Evolutionary conservation across 2,329 filamentous ascomycete species (phyloP).

Genomic region (Talaromyces atroroseus): DNA sequence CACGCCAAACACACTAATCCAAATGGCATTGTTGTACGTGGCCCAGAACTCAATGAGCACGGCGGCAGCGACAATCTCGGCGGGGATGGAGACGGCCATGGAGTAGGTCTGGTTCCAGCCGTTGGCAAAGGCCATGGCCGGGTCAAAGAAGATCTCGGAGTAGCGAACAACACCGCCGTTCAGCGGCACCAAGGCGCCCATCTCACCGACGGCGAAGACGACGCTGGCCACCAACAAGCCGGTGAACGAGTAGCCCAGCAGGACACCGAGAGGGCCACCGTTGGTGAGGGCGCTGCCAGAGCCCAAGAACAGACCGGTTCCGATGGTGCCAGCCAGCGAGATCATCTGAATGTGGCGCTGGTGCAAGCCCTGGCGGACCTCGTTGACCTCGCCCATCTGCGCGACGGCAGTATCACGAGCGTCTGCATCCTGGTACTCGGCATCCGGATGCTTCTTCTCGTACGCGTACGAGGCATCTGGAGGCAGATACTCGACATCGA

Average conservation of each 20-base stretch:
- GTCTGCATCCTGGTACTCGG: background rate
- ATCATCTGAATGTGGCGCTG: slow-evolving; percentile 35
- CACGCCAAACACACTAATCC: slow-evolving; percentile 54
- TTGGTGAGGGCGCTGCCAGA: slow-evolving; percentile 29
- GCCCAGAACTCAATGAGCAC: slow-evolving; percentile 33
- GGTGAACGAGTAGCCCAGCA: slow-evolving; percentile 35
- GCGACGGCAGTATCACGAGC: background rate
- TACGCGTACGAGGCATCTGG: background rate
- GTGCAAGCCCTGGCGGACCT: slow-evolving; percentile 21
- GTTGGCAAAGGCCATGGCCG: slow-evolving; percentile 29
- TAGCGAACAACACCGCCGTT: slow-evolving; percentile 35
- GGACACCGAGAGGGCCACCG: slow-evolving; percentile 28
- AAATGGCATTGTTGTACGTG: slow-evolving; percentile 47
- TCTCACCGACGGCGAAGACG: slow-evolving; percentile 20
- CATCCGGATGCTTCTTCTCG: background rate
- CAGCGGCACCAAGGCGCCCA: slow-evolving; percentile 30
- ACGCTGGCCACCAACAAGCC: slow-evolving; percentile 32
- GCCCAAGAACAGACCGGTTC: slow-evolving; percentile 34
- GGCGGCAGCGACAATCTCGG: slow-evolving; percentile 29
- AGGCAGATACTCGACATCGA: background rate
- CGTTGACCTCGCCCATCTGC: background rate
- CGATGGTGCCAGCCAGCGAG: slow-evolving; percentile 33
- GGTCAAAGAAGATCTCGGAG: slow-evolving; percentile 33
- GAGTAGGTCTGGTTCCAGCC: slow-evolving; percentile 38
- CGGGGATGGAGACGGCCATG: slow-evolving; percentile 28